These are phyloP conservation scores for Elymus sibiricus DNA, from an alignment of 176 grass and related monocot species.

Conservation along the genomic window DNA sequence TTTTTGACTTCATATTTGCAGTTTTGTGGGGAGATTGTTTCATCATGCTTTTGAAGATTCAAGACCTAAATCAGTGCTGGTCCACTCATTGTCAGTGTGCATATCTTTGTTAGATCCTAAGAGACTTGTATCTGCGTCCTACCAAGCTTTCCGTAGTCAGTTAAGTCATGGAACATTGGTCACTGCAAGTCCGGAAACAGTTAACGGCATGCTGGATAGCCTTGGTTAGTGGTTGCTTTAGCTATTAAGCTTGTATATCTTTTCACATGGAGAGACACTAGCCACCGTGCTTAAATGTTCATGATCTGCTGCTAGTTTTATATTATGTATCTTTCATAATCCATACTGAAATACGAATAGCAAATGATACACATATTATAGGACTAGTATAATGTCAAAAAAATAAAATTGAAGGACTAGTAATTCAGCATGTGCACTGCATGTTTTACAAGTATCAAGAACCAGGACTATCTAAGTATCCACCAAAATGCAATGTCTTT, in stretches of 20 bases:
- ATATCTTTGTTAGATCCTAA: slow-evolving; percentile 97
- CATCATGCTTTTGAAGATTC: slow-evolving; percentile 77
- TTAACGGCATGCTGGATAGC: slow-evolving; percentile 83
- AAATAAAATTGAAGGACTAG: not conserved
- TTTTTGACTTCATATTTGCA: slow-evolving; percentile 46
- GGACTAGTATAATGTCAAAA: not conserved
- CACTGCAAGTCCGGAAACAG: slow-evolving; percentile 87
- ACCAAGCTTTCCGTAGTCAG: slow-evolving; percentile 80
- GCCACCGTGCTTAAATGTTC: not conserved
- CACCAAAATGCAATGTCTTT: not conserved
- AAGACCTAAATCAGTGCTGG: slow-evolving; percentile 89
- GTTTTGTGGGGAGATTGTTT: slow-evolving; percentile 88
- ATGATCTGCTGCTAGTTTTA: not conserved
- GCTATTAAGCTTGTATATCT: not conserved
- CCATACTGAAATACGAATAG: not conserved
- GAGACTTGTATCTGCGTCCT: slow-evolving; percentile 73
- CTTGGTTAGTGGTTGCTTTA: slow-evolving; percentile 55
- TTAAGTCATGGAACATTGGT: slow-evolving; percentile 76
- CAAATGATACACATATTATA: not conserved
- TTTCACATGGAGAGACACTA: not conserved
- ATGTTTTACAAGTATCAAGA: not conserved
- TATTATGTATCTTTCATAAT: slow-evolving; percentile 4
- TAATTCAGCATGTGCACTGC: not conserved
- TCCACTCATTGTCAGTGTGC: slow-evolving; percentile 88
- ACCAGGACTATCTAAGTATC: not conserved